These are phyloP conservation scores for Amanita jacksonii DNA, from an alignment of 768 basidiomycete species.

Conservation along the genomic window DNA sequence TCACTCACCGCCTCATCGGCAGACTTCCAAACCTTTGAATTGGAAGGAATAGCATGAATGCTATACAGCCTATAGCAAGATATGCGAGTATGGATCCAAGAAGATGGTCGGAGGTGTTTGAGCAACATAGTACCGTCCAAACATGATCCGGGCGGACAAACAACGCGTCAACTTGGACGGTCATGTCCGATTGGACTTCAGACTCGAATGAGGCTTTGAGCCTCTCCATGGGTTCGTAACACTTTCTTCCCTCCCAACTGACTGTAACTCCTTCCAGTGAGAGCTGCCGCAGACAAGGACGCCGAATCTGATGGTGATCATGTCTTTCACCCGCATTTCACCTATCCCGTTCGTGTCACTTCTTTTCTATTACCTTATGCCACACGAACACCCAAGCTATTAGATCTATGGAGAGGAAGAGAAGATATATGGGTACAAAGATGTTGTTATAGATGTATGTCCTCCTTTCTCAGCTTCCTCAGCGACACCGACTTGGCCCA, in stretches of 20 bases:
- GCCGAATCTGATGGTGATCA: too few relatives aligned
- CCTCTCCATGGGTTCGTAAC: conserved; percentile 59
- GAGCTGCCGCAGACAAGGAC: conserved; percentile 49
- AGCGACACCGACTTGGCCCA: not conserved
- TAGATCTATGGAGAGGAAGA: conserved; percentile 96
- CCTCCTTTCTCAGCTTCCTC: not conserved
- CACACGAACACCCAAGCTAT: not conserved
- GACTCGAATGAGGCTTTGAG: conserved; percentile 71
- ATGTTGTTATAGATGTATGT: conserved; percentile 74
- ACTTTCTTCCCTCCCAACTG: not conserved
- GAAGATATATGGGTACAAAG: conserved; percentile 90
- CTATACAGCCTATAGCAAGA: conserved; percentile 22
- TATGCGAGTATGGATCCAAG: not conserved
- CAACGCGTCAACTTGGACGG: conserved; percentile 9
- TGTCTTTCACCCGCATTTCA: conserved; percentile 80
- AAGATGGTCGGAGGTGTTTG: too few relatives aligned
- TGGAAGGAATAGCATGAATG: conserved; percentile 21
- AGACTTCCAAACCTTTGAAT: conserved; percentile 69
- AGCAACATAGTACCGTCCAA: too few relatives aligned
- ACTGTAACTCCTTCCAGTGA: conserved; percentile 35
- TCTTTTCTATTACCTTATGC: not conserved
- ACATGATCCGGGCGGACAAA: not conserved
- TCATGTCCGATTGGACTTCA: conserved; percentile 63
- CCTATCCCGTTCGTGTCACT: conserved; percentile 70
- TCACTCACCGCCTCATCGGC: conserved; percentile 78